These are phyloP conservation scores for Ceratocystis huliohia DNA, from an alignment of 2,329 filamentous ascomycete species.

Conservation along the genomic window DNA sequence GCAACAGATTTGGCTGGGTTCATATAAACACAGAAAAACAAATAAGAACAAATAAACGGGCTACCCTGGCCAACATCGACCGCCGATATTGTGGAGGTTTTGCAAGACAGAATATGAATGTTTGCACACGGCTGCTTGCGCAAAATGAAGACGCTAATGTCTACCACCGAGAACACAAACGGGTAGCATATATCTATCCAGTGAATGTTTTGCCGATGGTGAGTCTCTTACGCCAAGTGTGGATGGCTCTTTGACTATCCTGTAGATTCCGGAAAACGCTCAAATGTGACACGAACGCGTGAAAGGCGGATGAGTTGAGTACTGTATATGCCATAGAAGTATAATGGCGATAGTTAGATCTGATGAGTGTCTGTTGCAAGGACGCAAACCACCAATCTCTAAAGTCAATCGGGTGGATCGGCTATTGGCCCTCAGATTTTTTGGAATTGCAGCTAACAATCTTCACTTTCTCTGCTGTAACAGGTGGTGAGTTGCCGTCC, in stretches of 20 bases:
- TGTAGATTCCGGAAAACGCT: not conserved
- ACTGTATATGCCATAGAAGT: no score
- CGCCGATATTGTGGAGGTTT: not conserved
- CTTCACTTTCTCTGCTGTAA: conserved; percentile 86
- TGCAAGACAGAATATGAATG: not conserved
- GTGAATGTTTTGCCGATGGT: not conserved
- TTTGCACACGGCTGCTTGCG: not conserved
- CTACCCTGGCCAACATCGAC: not conserved
- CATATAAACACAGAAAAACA: not conserved
- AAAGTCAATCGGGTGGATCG: not conserved
- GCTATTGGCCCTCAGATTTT: conserved; percentile 35
- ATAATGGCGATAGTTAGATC: not conserved
- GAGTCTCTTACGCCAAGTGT: not conserved
- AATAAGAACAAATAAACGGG: not conserved
- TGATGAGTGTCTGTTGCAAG: not conserved
- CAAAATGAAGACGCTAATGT: not conserved
- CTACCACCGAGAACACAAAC: not conserved
- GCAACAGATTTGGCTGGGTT: no score
- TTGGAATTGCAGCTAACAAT: conserved; percentile 97
- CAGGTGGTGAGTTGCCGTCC: conserved; percentile 59
- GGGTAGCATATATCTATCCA: not conserved
- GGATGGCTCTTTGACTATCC: not conserved
- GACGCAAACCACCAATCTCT: not conserved
- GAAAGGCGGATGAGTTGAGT: not conserved
- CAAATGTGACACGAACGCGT: not conserved